Base-by-base conservation (phyloP, 371 early-diverging fungal species). In the Mortierella polycephala region DNA sequence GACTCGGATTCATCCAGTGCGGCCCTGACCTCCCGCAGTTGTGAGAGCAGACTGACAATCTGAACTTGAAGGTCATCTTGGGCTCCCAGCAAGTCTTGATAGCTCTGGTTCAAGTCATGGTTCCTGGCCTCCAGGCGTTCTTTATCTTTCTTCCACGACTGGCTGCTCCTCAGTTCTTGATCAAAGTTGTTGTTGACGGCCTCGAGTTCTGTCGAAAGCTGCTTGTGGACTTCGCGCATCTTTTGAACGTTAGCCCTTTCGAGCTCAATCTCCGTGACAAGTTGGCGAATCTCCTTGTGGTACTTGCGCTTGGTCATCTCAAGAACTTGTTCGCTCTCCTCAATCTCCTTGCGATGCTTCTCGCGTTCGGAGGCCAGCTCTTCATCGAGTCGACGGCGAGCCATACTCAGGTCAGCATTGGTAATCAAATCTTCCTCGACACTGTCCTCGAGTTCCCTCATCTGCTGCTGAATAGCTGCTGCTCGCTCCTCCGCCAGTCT, bases 201-300 rank as follows among this genome's bases (percentile, higher is more conserved):
- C 57, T 88, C 89, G 18, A 91, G 65, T 20, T 89, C 88, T 18
- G 64, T 66, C 53, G 88, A 88, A 5, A 93, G 80, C 10, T 84
- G 84, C 40, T 85, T 83, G 62, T 88, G 85, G 23, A 83, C 75
- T 44, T 93, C 91, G 72, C 92, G 92, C 69, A 93, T 82, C 39
- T 82, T 81, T n/a, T 90, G 64, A 23, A 84, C 54, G 64, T 86
- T 87, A 60, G 80, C 83, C 83, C 89, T 91, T 67, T 93, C 93
- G 5, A 84, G 72, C 64, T 96, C 96, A 16, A 95, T 83, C 73
- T 95, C 96, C 5, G 84, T 73, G 54, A 90, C 84, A 44, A 94
- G 85, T 42, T 89, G 87, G 60, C 91, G 91, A 41, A 94, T 80
- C 84, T 95, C 93, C 57, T 85, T 88, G 66, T 93, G 93, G 81